Evolutionary conservation across 202 grass and related monocot species (phyloP).

Genomic region (Eragrostis tef): DNA sequence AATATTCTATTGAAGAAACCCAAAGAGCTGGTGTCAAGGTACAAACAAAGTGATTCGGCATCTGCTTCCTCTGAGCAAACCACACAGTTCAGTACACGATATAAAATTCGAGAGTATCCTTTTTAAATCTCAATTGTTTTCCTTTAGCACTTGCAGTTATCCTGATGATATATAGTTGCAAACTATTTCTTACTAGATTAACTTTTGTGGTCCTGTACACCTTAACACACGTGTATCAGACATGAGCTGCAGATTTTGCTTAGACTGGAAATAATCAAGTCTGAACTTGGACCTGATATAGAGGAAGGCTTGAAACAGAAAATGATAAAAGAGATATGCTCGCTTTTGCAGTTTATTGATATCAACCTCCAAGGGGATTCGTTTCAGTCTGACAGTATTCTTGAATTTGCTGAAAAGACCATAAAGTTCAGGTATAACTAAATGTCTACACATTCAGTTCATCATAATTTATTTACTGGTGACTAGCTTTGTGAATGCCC

Average conservation of each 20-base stretch:
- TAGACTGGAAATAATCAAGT: constrained; percentile 91
- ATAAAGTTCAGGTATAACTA: constrained; percentile 77
- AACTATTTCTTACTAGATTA: neutral
- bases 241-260: constrained; percentile 89
- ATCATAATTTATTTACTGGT: neutral
- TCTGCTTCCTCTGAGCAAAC: constrained; percentile 38
- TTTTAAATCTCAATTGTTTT: constrained; percentile 48
- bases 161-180: constrained; percentile 33
- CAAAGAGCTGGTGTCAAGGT: constrained; percentile 74
- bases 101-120: constrained; percentile 96
- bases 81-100: constrained; percentile 50
- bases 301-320: constrained; percentile 80
- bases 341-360: constrained; percentile 89
- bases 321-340: constrained; percentile 87
- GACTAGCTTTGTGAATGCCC: constrained; percentile 9
- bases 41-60: constrained; percentile 52
- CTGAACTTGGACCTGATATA: constrained; percentile 52
- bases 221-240: constrained; percentile 64
- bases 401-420: constrained; percentile 83
- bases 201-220: constrained; percentile 32
- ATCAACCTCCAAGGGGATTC: constrained; percentile 84
- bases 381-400: constrained; percentile 60
- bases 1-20: constrained; percentile 79
- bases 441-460: constrained; percentile 7
- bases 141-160: constrained; percentile 19